Percentiles rank a stretch among this genome's conserved stretches.
These are phyloP conservation scores for Pinus albicaulis DNA, from an alignment of 75 land plant genomes.

Conservation along the genomic window DNA sequence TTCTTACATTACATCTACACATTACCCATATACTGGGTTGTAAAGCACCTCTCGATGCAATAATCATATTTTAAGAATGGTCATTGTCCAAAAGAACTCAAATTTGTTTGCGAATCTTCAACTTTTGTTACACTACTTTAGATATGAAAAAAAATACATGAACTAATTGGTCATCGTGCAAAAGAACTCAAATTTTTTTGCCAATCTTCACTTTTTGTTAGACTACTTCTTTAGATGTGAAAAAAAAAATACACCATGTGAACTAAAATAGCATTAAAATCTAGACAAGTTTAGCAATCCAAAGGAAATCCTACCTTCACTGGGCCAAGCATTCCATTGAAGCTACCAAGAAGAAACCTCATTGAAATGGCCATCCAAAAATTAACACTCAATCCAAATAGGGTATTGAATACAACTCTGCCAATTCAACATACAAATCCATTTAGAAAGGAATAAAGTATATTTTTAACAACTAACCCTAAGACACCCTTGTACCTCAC, in stretches of 20 bases:
- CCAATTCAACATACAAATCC: neutral
- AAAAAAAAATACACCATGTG: neutral
- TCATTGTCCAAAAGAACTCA: no score
- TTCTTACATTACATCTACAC: no score
- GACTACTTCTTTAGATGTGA: neutral
- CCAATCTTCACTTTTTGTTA: neutral
- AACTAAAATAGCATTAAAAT: neutral
- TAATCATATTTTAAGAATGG: no score
- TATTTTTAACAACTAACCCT: neutral
- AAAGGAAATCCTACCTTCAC: conserved; percentile 48
- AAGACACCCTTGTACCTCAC: neutral
- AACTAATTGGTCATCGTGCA: neutral
- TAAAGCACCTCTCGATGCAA: no score
- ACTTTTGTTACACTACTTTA: no score
- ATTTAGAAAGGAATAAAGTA: neutral
- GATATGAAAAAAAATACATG: no score
- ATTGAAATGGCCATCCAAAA: conserved; percentile 84
- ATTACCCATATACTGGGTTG: no score
- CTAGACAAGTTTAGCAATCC: neutral
- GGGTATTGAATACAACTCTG: conserved; percentile 75
- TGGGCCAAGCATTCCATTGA: conserved; percentile 81
- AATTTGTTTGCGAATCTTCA: no score
- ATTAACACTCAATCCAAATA: conserved; percentile 75
- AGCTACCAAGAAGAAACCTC: conserved; percentile 74
- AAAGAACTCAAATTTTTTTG: neutral